Conservation (phyloP, 495 filamentous ascomycete genomes). For the Clohesyomyces aquaticus region DNA sequence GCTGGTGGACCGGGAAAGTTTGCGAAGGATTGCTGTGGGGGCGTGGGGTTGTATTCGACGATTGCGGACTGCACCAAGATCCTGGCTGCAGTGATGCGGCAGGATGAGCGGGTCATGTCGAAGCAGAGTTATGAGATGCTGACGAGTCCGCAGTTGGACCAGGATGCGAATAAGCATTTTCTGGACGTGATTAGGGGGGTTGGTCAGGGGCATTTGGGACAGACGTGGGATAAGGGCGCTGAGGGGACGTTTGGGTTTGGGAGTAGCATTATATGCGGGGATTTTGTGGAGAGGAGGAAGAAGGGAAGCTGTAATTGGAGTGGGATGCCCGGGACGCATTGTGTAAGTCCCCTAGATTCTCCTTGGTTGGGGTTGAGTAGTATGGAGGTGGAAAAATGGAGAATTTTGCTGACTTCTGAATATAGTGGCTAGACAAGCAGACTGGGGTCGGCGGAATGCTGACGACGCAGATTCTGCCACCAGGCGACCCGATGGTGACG, state of each 20-base stretch:
- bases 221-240: constrained; percentile 30
- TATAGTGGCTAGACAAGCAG: constrained; percentile 23
- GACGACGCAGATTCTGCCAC: constrained; percentile 26
- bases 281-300: constrained; percentile 41
- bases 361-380: not conserved
- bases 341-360: constrained; percentile 37
- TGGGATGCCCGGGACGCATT: constrained; percentile 45
- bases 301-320: constrained; percentile 44
- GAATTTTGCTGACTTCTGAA: not conserved
- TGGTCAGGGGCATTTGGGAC: constrained; percentile 26
- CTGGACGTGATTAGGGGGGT: constrained; percentile 25
- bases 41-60: constrained; percentile 57
- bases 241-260: constrained; percentile 46
- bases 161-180: constrained; percentile 18
- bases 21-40: constrained; percentile 52
- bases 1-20: constrained; percentile 17
- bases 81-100: constrained; percentile 52
- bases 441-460: constrained; percentile 26
- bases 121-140: constrained; percentile 52
- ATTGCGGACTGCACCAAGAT: constrained; percentile 56
- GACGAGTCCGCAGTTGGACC: constrained; percentile 47
- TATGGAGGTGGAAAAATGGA: not conserved
- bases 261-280: constrained; percentile 42
- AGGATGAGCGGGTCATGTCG: constrained; percentile 53
- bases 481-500: constrained; percentile 27